Percentiles rank a stretch among this genome's conserved stretches.
Evolutionary conservation across 2,329 filamentous ascomycete species (phyloP).

Genomic region (Dothiorella sarmentorum): DNA sequence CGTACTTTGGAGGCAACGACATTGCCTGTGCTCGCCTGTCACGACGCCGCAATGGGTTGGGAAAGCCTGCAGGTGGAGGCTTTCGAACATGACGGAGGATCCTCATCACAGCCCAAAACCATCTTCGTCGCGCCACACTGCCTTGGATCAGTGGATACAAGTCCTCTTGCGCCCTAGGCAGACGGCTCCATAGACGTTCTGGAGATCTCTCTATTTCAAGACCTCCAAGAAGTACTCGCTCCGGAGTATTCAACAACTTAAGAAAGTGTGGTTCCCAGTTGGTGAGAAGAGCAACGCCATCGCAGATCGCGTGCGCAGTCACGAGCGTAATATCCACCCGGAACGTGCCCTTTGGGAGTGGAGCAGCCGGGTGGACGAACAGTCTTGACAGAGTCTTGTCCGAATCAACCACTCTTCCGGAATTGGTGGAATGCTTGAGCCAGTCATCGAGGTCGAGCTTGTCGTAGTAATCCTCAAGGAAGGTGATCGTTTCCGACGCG

Average conservation of each 20-base stretch:
- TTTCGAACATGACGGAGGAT: constrained; percentile 43
- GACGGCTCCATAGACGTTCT: constrained; percentile 25
- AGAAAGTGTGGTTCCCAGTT: constrained; percentile 44
- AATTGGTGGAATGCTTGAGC: constrained; percentile 43
- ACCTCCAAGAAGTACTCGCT: constrained; percentile 22
- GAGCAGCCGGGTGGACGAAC: constrained; percentile 37
- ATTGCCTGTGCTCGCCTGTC: constrained; percentile 22
- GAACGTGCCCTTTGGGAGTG: constrained; percentile 25
- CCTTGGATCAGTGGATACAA: constrained; percentile 42
- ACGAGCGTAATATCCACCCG: constrained; percentile 38
- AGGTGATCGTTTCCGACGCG: constrained; percentile 33
- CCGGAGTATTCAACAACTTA: constrained; percentile 33
- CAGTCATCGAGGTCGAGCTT: constrained; percentile 36
- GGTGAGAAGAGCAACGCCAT: constrained; percentile 35
- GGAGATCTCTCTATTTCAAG: constrained; percentile 21
- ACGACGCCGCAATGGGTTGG: constrained; percentile 39
- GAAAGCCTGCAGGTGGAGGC: constrained; percentile 39
- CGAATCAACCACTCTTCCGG: constrained; percentile 39
- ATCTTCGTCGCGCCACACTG: constrained; percentile 39
- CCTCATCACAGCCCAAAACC: constrained; percentile 47
- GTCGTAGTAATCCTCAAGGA: constrained; percentile 38
- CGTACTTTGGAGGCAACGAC: constrained; percentile 32
- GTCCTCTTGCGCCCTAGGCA: constrained; percentile 47
- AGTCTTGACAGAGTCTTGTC: constrained; percentile 36
- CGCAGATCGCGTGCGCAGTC: constrained; percentile 45